Base-by-base conservation (phyloP, 495 filamentous ascomycete genomes). In the Aspergillus haitiensis region DNA sequence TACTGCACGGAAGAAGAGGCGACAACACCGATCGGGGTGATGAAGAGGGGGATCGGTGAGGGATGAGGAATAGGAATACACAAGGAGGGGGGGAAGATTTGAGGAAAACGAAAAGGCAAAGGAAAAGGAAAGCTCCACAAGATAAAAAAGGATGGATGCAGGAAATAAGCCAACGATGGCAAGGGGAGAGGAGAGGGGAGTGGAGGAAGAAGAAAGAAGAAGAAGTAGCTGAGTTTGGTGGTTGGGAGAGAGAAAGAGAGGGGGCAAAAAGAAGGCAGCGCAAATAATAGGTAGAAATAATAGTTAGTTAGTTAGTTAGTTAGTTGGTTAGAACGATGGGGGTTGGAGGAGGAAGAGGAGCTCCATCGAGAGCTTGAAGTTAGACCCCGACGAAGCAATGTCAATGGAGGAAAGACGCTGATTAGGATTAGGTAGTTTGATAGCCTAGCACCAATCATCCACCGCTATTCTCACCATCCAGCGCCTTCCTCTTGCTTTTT, bases 1-100 rank as follows among this genome's bases (percentile, higher is more conserved):
- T 62, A 66, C 58, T 60, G 60, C 60, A 57, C 49, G 36, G 55
- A 58, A 15, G 49, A 59, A n/a, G n/a, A n/a, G n/a, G 21, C 36
- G 50, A 56, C 36, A 53, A 45, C 33, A 45, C 34, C 55, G 60
- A 48, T 53, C 55, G 49, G 54, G 52, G 47, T 7, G 46, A 37
- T 31, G 46, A 61, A 45, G 27, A 36, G 53, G 4, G 12, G 16
- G 39, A 52, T 11, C 32, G 47, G 54, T 13, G 50, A 39, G 36
- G 27, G 33, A 12, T 44, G 55, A 51, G 46, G 16, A 27, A 32
- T 50, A 13, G 18, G 47, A 49, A 60, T 55, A 37, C 13, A 55
- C 36, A 32, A 33, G 40, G n/a, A 15, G 12, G 36, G 40, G 36
- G 40, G 44, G 48, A 21, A 13, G 47, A 59, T 36, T 18, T 27